Evolutionary conservation across 352 stramenopile genomes (phyloP), one percentile per base, ranked within the genome.

Genomic region (Phytopythium ostracodes): DNA sequence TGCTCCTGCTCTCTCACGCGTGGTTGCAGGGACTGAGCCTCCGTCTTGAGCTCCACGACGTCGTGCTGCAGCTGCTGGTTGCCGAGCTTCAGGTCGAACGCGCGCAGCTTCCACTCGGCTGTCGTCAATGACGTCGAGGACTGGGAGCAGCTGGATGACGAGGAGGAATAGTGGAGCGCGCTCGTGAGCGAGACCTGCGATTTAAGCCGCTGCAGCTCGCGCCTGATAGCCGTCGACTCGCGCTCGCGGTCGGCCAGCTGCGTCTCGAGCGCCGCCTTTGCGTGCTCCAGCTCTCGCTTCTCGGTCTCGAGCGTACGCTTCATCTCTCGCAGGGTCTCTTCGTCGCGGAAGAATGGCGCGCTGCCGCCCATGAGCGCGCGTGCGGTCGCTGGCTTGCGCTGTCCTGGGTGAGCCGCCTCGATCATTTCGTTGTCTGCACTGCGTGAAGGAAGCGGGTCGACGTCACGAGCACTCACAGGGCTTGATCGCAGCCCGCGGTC

Each of bases 181-280:
- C 62, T 68, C 15, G 67, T 64, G 29, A 91, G 63, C n/a, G 73
- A 77, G n/a, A 85, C 64, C 27, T 72, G 70, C 1, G 77, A 75
- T 59, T 91, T 89, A 36, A 91, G 62, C 1, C 76, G 71, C 22
- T 76, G 57, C 6, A 91, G 63, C 18, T 91, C 75, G 15, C 65
- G 71, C 62, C 81, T 85, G 14, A 88, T 57, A 1, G 55, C 36
- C 0, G 56, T 22, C 0, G 75, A 75, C 7, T 72, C 56, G 22
- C 71, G 59, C 44, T 89, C 71, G 43, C 76, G 77, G 31, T 73
- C 63, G 5, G 54, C 35, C 1, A 84, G 64, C 22, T 87, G 68
- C 24, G 61, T 63, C 22, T 58, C 54, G 11, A 88, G 50, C 14
- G 60, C 49, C 14, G 84, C 55, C 36, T 74, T 40, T 46, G 81